phyloP scores from a whole-genome alignment of 805 yeast genomes.

The Saturnispora hagleri region DNA sequence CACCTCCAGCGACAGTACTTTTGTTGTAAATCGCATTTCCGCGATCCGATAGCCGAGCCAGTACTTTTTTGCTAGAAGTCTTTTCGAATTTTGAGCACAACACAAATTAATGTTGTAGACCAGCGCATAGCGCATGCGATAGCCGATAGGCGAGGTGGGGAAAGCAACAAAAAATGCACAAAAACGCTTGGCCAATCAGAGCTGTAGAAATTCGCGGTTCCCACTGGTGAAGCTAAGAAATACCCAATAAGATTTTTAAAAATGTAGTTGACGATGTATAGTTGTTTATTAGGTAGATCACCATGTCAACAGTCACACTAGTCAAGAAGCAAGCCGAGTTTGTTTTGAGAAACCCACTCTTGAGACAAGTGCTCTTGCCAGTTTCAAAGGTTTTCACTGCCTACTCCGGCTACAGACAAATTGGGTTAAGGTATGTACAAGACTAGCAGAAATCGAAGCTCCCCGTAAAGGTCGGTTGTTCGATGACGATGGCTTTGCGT shows the following conservation, averaged over 20 bases:
- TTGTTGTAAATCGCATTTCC: not conserved
- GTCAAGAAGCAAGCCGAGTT: conserved; percentile 68
- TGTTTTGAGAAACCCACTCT: conserved; percentile 70
- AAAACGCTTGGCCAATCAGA: not conserved
- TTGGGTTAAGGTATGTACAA: conserved; percentile 59
- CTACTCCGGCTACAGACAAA: conserved; percentile 85
- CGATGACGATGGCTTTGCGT: not conserved
- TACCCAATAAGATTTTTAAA: not conserved
- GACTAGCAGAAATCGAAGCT: not conserved
- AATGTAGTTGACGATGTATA: not conserved
- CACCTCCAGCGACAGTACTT: too few species aligned
- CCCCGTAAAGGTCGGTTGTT: not conserved
- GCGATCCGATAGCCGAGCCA: not conserved
- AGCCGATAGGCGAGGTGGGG: not conserved
- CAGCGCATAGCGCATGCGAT: not conserved
- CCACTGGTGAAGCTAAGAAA: not conserved
- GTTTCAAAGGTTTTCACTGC: conserved; percentile 64
- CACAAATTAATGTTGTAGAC: not conserved
- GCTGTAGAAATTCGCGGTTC: not conserved
- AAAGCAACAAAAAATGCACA: too few species aligned
- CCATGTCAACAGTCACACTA: conserved; percentile 53
- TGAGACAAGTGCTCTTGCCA: conserved; percentile 72
- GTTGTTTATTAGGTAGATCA: not conserved
- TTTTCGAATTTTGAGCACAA: not conserved
- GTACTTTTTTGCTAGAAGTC: too few species aligned